Evolutionary conservation across 768 basidiomycete species (phyloP), one percentile per base, ranked within the genome.

Genomic region (Amanita fuliginea): DNA sequence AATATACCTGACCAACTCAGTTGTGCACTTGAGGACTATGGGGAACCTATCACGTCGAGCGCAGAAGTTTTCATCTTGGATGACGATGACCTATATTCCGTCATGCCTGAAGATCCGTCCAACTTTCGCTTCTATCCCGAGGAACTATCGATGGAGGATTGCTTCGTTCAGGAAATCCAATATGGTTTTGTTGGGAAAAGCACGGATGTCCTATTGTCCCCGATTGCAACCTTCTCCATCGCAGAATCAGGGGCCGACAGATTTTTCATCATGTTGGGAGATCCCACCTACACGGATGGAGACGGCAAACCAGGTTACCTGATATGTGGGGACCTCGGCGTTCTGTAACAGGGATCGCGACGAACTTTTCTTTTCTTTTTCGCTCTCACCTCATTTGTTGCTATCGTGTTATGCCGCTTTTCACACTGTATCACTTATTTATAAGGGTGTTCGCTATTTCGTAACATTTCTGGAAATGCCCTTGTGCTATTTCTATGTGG

Each of bases 41-140:
- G 53, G 19, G 43, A 52, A 6, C 47, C 50, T 16, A 42, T 34
- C 41, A 24, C 42, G 16, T 19, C 47, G 19, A 32, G 42, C 10
- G 36, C 33, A 13, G 22, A 35, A 7, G 46, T 47, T 13, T 3
- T 30, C 28, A 28, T 32, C 37, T 43, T 49, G 14, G 58, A 58
- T 21, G 61, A 63, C 24, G 58, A 61, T 43, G 62, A 58, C 45
- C 70, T 74, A 42, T 62, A 65, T 9, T 59, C 54, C 30, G 64
- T 65, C 45, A 73, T 65, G 36, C 66, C 65, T 3, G 73, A 71
- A 62, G 68, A 67, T 53, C 61, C 61, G 46, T 59, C 57, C 36
- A 56, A 57, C 37, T 52, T 52, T 53, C 59, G 11, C 5, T 8
- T 28, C 43, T 51, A 62, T 30, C 37, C 53, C 16, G 61, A 62